Evolutionary conservation across 805 yeast genomes (phyloP), one percentile per base, ranked within the genome.

Genomic region (Blastobotrys americana): DNA sequence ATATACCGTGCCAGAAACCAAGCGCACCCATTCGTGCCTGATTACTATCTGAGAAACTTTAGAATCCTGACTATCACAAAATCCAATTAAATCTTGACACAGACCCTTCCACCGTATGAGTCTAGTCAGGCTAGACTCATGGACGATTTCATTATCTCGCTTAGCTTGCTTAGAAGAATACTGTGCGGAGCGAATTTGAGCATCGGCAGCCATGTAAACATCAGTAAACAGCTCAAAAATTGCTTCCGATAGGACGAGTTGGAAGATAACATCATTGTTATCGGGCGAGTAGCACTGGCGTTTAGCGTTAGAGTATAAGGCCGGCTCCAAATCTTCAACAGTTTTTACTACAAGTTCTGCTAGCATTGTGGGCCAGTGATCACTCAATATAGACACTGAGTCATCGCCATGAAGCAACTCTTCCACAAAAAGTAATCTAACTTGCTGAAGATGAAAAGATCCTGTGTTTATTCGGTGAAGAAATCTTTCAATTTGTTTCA

Each of bases 21-120:
- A 60, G 10, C 66, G 56, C 0, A 70, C 62, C 87, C 87, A 82
- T 4, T 59, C 56, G 37, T 64, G 66, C 18, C 80, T 61, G 6
- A 71, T 53, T 3, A 20, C 16, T 4, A 25, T 16, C 10, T 35
- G 36, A 5, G 42, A 15, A 17, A 25, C 34, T 19, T 27, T 22
- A n/a, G 37, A 17, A 22, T 15, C 22, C 3, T 31, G 23, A n/a
- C 34, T 28, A 16, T 34, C 28, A 19, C 18, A 19, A 18, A 45
- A 37, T 9, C 43, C 31, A 18, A 48, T 2, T 1, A 56, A 20
- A 38, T 55, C 55, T 17, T 49, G 17, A 22, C 42, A 43, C 10
- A 52, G 17, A 2, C 41, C 47, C 16, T 33, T 39, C 59, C 61
- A 57, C n/a, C 55, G 40, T 8, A 17, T 20, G 4, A 47, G 17